These are phyloP conservation scores for Ustilago sp. DNA, from an alignment of 1,284 basidiomycete species.

Conservation along the genomic window DNA sequence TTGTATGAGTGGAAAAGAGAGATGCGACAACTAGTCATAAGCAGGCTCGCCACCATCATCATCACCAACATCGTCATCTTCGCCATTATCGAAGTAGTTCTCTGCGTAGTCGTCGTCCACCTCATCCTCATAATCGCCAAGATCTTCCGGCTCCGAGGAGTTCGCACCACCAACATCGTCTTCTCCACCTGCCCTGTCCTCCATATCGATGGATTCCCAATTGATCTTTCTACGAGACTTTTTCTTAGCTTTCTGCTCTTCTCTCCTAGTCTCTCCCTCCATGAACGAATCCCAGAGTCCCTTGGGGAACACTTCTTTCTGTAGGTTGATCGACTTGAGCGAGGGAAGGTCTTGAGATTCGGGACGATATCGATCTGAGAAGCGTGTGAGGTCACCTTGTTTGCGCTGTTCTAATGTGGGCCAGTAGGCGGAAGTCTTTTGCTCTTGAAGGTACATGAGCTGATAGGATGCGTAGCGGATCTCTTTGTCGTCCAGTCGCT, in stretches of 20 bases:
- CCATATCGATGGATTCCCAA: conserved; percentile 61
- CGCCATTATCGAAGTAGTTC: conserved; percentile 69
- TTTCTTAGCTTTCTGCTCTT: conserved; percentile 49
- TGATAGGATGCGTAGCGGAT: conserved; percentile 52
- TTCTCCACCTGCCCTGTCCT: conserved; percentile 51
- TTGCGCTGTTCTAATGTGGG: conserved; percentile 42
- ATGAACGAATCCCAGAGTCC: conserved; percentile 66
- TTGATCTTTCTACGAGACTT: conserved; percentile 54
- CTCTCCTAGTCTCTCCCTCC: conserved; percentile 58
- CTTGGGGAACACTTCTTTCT: conserved; percentile 62
- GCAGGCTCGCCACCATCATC: conserved; percentile 60
- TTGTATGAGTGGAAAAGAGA: not conserved
- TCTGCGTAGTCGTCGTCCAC: conserved; percentile 68
- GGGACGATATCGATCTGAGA: conserved; percentile 62
- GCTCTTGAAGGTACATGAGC: conserved; percentile 53
- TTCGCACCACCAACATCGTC: conserved; percentile 56
- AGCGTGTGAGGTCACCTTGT: conserved; percentile 56
- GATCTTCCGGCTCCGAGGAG: conserved; percentile 62
- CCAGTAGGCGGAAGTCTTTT: conserved; percentile 56
- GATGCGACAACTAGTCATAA: conserved; percentile 50
- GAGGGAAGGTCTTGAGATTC: conserved; percentile 53
- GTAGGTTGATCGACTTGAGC: conserved; percentile 54
- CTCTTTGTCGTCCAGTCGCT: conserved; percentile 47
- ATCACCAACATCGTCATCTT: conserved; percentile 63
- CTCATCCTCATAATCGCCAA: conserved; percentile 67